phyloP scores from a whole-genome alignment of 371 early-diverging fungal genomes.

The Lichtheimia corymbifera region DNA sequence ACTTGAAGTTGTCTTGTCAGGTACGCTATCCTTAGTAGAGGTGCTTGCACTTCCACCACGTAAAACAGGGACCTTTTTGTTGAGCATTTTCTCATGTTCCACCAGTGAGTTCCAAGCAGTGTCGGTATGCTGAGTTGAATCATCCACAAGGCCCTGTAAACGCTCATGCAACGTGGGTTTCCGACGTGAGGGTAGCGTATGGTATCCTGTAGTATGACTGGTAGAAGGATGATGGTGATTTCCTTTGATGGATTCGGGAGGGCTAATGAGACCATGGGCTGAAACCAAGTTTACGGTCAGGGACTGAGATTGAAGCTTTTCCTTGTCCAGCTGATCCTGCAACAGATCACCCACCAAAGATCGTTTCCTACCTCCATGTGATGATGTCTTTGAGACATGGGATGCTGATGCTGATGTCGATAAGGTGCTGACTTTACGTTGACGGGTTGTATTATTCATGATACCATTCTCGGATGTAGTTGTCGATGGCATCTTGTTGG shows the following conservation, averaged over 20 bases:
- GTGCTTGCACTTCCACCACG: slow-evolving; percentile 23
- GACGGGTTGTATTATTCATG: not conserved
- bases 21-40: slow-evolving; percentile 6
- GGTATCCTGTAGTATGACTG: not conserved
- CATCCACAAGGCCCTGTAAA: slow-evolving; percentile 22
- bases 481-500: slow-evolving; percentile 3
- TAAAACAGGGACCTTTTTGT: slow-evolving; percentile 13
- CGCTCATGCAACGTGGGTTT: slow-evolving; percentile 22
- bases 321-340: slow-evolving; percentile 27
- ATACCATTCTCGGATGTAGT: slow-evolving; percentile 5
- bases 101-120: slow-evolving; percentile 20
- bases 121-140: slow-evolving; percentile 1
- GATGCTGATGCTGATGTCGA: slow-evolving; percentile 6
- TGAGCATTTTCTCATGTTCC: slow-evolving; percentile 16
- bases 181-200: not conserved
- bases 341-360: slow-evolving; percentile 14
- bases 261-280: slow-evolving; percentile 18
- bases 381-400: not conserved
- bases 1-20: slow-evolving; percentile 5
- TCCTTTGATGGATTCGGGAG: slow-evolving; percentile 14
- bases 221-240: slow-evolving; percentile 3
- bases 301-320: slow-evolving; percentile 19
- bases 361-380: slow-evolving; percentile 5
- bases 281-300: slow-evolving; percentile 23
- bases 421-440: slow-evolving; percentile 11